A percentile compares a stretch with the other conserved stretches of the same genome.
Evolutionary conservation across 2,329 filamentous ascomycete species (phyloP).

Genomic region (Monosporascus sp.): DNA sequence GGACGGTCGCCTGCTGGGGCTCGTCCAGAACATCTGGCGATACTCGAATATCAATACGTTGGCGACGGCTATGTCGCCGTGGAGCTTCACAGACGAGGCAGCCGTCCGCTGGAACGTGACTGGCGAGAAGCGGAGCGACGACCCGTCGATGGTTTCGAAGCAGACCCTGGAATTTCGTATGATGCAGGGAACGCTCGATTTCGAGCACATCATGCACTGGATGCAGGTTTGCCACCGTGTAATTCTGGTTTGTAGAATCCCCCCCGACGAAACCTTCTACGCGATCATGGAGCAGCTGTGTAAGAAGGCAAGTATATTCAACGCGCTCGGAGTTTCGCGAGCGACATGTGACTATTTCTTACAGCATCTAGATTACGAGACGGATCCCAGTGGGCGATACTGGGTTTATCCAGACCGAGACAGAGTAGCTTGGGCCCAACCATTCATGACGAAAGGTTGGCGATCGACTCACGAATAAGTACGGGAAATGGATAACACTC

Average conservation of each 20-base stretch:
- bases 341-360: neutral
- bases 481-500: too few relatives aligned
- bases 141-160: fast-evolving
- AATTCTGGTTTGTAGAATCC: slow-evolving; percentile 29
- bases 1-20: neutral
- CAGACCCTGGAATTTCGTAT: slow-evolving; percentile 17
- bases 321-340: neutral
- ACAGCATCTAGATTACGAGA: neutral
- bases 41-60: slow-evolving; percentile 5
- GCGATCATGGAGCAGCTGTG: neutral
- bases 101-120: slow-evolving; percentile 2
- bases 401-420: slow-evolving; percentile 39
- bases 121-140: neutral
- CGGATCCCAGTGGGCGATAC: neutral
- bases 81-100: fast-evolving
- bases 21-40: slow-evolving; percentile 9
- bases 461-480: slow-evolving; percentile 6
- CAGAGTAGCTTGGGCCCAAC: slow-evolving; percentile 10
- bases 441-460: slow-evolving; percentile 15
- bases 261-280: slow-evolving; percentile 21
- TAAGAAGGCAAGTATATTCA: neutral
- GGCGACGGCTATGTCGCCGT: neutral
- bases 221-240: slow-evolving; percentile 9
- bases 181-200: slow-evolving; percentile 19
- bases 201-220: slow-evolving; percentile 18